Base-by-base conservation (phyloP, 345 rosid species). In the Hypericum perforatum region DNA sequence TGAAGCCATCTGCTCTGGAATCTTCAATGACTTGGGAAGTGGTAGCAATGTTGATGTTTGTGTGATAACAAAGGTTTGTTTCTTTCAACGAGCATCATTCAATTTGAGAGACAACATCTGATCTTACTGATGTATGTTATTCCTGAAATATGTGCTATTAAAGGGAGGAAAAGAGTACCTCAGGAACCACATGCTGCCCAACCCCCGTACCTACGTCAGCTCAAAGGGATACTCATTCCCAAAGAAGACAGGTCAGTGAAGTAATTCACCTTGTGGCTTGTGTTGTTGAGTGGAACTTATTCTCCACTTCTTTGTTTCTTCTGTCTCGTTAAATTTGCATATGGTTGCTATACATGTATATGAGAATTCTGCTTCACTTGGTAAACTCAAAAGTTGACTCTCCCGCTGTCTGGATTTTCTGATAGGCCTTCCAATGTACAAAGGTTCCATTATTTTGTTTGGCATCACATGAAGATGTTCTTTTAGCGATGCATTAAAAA, bases 1-100 rank as follows among this genome's bases (percentile, higher is more conserved):
- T 11, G 88, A 79, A 49, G 95, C 91, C 39, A 77, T 81, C 65
- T 83, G 91, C 74, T 83, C 89, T 66, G 69, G 73, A 37, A 47
- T 69, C 13, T 69, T 69, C 62, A 69, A 69, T 39, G 73, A 69
- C 42, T 59, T 86, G 64, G 95, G 95, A 41, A 81, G 91, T 79
- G 91, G 95, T 66, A 86, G 95, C 77, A 86, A 86, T 70, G 95
- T 86, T 43, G 95, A 86, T 63, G 71, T 83, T 69, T 86, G 95
- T 65, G 95, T 86, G 11, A 81, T 86, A 59, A 83, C 95, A 13
- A 83, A 83, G 86, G 95, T 86, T 39, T 51, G 76, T 45, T 39
- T 43, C 42, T 54, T 43, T 51, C 52, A 10, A 47, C 53, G 41
- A 41, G 42, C 12, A 53, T 15, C 44, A 6, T 62, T 53, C 5